Evolutionary conservation across 495 filamentous ascomycete genomes (phyloP).

Genomic region (Daldinia decipiens): DNA sequence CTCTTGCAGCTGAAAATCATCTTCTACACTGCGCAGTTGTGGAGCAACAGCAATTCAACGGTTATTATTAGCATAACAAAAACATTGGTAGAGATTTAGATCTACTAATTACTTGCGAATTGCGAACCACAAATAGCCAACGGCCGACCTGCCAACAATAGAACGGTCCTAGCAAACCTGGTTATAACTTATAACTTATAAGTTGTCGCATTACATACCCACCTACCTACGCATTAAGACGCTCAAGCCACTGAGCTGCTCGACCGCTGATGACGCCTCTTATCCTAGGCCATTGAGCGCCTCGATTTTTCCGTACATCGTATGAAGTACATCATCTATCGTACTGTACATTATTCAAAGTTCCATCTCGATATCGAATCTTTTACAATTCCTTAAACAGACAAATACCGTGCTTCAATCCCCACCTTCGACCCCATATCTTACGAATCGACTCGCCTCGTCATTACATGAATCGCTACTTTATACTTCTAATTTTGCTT

Average conservation of each 20-base stretch:
- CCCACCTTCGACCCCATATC: neutral
- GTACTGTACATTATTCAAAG: neutral
- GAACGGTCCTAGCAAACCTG: constrained; percentile 27
- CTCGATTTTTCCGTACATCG: constrained; percentile 12
- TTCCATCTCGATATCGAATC: constrained; percentile 26
- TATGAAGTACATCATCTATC: neutral
- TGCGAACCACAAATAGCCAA: constrained; percentile 5
- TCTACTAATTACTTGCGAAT: neutral
- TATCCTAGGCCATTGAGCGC: constrained; percentile 24
- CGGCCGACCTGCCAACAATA: constrained; percentile 16
- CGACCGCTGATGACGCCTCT: constrained; percentile 38
- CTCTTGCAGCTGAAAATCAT: constrained; percentile 2
- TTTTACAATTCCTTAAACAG: constrained; percentile 7
- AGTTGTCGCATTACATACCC: constrained; percentile 6
- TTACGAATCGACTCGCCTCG: constrained; percentile 4
- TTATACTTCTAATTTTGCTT: neutral
- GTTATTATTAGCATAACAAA: constrained; percentile 4
- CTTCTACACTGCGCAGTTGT: constrained; percentile 1
- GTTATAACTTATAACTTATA: constrained; percentile 22
- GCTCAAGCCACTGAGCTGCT: constrained; percentile 37
- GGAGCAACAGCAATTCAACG: too few species aligned
- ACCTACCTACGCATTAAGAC: too few species aligned
- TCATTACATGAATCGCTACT: neutral
- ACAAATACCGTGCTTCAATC: neutral
- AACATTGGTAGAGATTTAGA: constrained; percentile 8